phyloP scores from a whole-genome alignment of 169 alveolate species.

The Perkinsus marinus region DNA sequence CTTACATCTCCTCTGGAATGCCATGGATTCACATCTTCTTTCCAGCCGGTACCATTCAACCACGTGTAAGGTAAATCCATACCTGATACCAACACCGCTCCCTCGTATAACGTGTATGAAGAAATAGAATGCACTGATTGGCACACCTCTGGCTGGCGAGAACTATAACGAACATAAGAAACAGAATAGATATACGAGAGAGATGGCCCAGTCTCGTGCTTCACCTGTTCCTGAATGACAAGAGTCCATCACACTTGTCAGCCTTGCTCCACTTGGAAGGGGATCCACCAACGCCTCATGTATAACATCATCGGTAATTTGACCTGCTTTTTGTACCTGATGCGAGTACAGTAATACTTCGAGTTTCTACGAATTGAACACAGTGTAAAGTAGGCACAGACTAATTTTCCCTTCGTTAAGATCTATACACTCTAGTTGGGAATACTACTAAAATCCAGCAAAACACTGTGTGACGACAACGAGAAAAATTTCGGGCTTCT shows the following conservation, averaged over 20 bases:
- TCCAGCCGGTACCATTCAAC: conserved; percentile 19
- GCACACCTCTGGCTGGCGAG: too few species aligned
- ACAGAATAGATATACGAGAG: too few species aligned
- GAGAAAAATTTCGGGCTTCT: not conserved
- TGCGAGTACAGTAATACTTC: not conserved
- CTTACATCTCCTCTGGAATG: conserved; percentile 1
- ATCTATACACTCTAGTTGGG: too few species aligned
- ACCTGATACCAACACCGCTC: not conserved
- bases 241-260: conserved; percentile 43
- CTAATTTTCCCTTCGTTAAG: too few species aligned
- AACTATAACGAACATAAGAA: too few species aligned
- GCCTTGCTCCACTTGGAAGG: conserved; percentile 28
- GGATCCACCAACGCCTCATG: conserved; percentile 8
- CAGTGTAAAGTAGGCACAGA: too few species aligned
- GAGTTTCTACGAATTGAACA: not conserved
- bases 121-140: too few species aligned
- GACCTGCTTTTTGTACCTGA: not conserved
- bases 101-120: not conserved
- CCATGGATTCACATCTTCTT: conserved; percentile 23
- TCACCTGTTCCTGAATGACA: conserved; percentile 25
- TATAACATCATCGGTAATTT: not conserved
- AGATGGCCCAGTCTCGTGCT: not conserved
- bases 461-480: not conserved
- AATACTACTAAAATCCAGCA: too few species aligned
- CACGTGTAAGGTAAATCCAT: conserved; percentile 31